Conservation (phyloP, 2,329 filamentous ascomycete genomes). For the Mariannaea sp. region DNA sequence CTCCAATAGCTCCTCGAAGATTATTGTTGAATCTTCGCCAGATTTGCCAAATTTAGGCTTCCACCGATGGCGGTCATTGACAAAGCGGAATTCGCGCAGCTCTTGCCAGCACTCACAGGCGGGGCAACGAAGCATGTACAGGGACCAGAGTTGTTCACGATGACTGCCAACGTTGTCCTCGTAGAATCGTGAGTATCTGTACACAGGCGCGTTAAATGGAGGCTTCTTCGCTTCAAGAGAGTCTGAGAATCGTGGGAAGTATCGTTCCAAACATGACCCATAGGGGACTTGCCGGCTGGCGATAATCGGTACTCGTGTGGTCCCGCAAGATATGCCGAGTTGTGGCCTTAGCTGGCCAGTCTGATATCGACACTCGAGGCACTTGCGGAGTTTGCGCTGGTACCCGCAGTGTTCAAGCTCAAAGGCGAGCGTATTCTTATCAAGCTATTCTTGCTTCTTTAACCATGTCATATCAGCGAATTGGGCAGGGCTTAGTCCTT, state of each 20-base stretch:
- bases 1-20: no score
- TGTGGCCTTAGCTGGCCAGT: background rate
- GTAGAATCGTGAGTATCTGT: no score
- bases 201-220: background rate
- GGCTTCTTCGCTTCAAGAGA: background rate
- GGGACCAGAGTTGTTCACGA: background rate
- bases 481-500: background rate
- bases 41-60: background rate
- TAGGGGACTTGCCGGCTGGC: background rate
- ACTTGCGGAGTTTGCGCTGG: constrained; percentile 13
- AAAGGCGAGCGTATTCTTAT: background rate
- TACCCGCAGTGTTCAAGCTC: constrained; percentile 11
- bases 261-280: constrained; percentile 3
- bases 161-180: no score
- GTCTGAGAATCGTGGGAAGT: constrained; percentile 19
- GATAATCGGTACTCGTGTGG: constrained; percentile 4
- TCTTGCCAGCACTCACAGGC: constrained; percentile 25
- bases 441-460: background rate
- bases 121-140: constrained; percentile 24
- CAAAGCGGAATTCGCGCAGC: constrained; percentile 18
- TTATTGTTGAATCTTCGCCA: accelerated
- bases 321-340: background rate
- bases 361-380: constrained; percentile 21
- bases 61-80: background rate
- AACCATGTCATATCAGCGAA: background rate